A percentile compares a stretch with the other conserved stretches of the same genome.
Evolutionary conservation across 169 alveolate species (phyloP).

Genomic region (Plasmodium billcollinsi): DNA sequence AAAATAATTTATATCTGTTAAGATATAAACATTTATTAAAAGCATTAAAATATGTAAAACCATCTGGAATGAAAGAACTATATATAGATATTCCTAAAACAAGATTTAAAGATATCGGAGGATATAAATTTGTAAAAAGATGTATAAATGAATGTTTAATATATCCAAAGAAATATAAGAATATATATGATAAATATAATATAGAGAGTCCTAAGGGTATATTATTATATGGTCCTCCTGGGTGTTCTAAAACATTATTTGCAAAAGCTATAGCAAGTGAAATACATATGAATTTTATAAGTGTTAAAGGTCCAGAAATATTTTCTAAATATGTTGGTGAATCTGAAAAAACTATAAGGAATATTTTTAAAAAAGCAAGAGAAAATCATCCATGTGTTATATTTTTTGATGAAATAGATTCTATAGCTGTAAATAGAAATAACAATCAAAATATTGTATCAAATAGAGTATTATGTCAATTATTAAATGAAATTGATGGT

Average conservation of each 20-base stretch:
- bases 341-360: slow-evolving; percentile 97
- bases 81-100: slow-evolving; percentile 96
- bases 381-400: slow-evolving; percentile 97
- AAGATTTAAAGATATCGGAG: slow-evolving; percentile 99
- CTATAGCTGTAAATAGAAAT: slow-evolving; percentile 86
- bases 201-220: slow-evolving; percentile 97
- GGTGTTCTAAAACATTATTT: slow-evolving; percentile 98
- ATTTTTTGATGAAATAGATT: slow-evolving; percentile 99
- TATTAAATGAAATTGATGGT: slow-evolving; percentile 99
- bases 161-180: slow-evolving; percentile 97
- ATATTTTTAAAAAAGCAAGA: slow-evolving; percentile 97
- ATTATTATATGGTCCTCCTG: slow-evolving; percentile 99
- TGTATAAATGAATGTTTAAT: slow-evolving; percentile 96
- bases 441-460: slow-evolving; percentile 87
- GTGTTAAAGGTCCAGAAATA: slow-evolving; percentile 99
- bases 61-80: slow-evolving; percentile 87
- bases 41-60: slow-evolving; percentile 78
- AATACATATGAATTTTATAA: slow-evolving; percentile 96
- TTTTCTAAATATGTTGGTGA: slow-evolving; percentile 99
- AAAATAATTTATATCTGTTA: slow-evolving; percentile 25
- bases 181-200: slow-evolving; percentile 90
- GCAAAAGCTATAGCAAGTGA: slow-evolving; percentile 99
- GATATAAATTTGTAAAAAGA: slow-evolving; percentile 95
- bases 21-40: slow-evolving; percentile 54
- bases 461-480: slow-evolving; percentile 96